These are phyloP conservation scores for Ophiostoma sp. DNA, from an alignment of 2,329 filamentous ascomycete species.

Conservation along the genomic window DNA sequence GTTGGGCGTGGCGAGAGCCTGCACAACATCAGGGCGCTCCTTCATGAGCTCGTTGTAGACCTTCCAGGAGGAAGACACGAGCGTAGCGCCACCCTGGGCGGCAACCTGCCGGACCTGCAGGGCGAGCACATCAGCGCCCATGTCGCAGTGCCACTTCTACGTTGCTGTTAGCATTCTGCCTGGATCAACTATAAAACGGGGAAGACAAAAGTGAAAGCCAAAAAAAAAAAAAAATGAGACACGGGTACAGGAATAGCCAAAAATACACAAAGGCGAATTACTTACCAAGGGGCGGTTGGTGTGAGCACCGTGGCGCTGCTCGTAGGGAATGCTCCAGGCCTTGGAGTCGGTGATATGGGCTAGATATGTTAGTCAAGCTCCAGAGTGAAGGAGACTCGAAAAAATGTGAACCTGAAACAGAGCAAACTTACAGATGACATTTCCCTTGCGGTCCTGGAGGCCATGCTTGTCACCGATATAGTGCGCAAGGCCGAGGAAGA, in stretches of 20 bases:
- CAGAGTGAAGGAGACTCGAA: not conserved
- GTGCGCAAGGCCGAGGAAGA: constrained; percentile 53
- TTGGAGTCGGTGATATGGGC: constrained; percentile 46
- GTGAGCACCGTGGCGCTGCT: constrained; percentile 46
- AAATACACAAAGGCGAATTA: not conserved
- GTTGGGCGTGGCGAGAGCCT: constrained; percentile 36
- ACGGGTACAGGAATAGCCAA: no score
- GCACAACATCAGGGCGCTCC: constrained; percentile 36
- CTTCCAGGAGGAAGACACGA: constrained; percentile 40
- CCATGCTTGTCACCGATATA: constrained; percentile 52
- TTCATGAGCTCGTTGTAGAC: constrained; percentile 41
- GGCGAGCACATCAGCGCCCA: constrained; percentile 46
- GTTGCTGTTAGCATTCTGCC: not conserved
- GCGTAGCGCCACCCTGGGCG: constrained; percentile 41
- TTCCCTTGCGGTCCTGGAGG: constrained; percentile 44
- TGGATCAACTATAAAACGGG: no score
- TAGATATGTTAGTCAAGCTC: constrained; percentile 26
- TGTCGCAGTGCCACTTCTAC: constrained; percentile 47
- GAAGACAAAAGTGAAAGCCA: not conserved
- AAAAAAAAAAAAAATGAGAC: no score
- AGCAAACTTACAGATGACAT: constrained; percentile 41
- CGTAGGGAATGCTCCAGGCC: constrained; percentile 41
- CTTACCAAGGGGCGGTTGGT: constrained; percentile 43
- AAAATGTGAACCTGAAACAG: not conserved
- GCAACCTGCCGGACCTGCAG: constrained; percentile 45